A percentile compares a stretch with the other conserved stretches of the same genome.
Evolutionary conservation across 2,329 filamentous ascomycete genomes (phyloP).

Genomic region (Davidsoniella eucalypti): DNA sequence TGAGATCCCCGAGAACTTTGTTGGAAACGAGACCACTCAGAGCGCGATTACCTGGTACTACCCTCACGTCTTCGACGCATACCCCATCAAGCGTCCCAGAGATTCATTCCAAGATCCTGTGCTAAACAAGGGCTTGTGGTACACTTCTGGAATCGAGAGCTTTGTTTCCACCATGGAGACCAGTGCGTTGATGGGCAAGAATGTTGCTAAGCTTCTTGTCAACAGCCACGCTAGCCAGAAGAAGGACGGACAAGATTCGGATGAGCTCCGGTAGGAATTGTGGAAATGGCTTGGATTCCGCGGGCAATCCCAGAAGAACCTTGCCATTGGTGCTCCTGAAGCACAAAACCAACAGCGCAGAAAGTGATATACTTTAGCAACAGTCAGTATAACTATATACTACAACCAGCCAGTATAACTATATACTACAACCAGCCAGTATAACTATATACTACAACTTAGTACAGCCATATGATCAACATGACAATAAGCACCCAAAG

Average conservation of each 20-base stretch:
- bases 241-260: neutral
- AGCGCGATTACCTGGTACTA: constrained; percentile 57
- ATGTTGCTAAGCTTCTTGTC: constrained; percentile 55
- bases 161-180: constrained; percentile 99
- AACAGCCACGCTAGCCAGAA: constrained; percentile 28
- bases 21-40: constrained; percentile 17
- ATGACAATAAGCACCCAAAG: neutral
- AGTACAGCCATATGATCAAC: neutral
- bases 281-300: neutral
- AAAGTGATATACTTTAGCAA: neutral
- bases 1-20: constrained; percentile 27
- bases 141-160: constrained; percentile 65
- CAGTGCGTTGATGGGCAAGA: constrained; percentile 77
- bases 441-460: too few species aligned
- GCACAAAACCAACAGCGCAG: neutral
- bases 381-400: too few species aligned
- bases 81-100: constrained; percentile 70
- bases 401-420: neutral
- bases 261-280: neutral
- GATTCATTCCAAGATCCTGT: constrained; percentile 73
- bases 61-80: constrained; percentile 64
- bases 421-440: too few species aligned
- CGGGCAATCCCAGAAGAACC: neutral
- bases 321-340: neutral
- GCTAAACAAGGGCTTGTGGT: constrained; percentile 51